A percentile compares a stretch with the other conserved stretches of the same genome.
These are phyloP conservation scores for Phanerochaete sordida DNA, from an alignment of 768 basidiomycete species.

Conservation along the genomic window DNA sequence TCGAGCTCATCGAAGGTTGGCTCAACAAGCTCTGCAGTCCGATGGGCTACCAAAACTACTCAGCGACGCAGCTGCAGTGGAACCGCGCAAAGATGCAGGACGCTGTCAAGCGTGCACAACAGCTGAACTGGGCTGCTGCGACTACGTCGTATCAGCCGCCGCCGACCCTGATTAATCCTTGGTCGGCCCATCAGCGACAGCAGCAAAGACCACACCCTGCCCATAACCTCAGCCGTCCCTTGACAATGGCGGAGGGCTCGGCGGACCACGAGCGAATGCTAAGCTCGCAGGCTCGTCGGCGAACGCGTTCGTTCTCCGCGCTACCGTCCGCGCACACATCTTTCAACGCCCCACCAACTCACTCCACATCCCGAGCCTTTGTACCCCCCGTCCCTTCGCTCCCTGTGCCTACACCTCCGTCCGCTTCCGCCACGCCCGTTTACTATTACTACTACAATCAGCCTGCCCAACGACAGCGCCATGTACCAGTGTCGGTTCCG, in stretches of 20 bases:
- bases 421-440: background rate
- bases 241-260: background rate
- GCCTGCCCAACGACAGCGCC: background rate
- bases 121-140: background rate
- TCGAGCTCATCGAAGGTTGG: slow-evolving; percentile 53
- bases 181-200: background rate
- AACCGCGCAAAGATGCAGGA: slow-evolving; percentile 51
- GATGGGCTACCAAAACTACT: slow-evolving; percentile 57
- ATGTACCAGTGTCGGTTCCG: background rate
- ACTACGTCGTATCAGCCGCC: background rate
- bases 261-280: background rate
- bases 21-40: slow-evolving; percentile 54
- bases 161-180: background rate
- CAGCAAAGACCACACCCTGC: background rate
- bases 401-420: background rate
- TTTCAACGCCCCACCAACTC: background rate
- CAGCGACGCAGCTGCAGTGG: slow-evolving; percentile 38
- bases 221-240: background rate
- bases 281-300: background rate
- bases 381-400: background rate
- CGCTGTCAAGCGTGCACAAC: slow-evolving; percentile 34
- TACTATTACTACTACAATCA: background rate
- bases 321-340: background rate
- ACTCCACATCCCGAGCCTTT: background rate
- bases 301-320: slow-evolving; percentile 2